Percentiles rank a stretch among this genome's conserved stretches.
Evolutionary conservation across 2,329 filamentous ascomycete genomes (phyloP).

Genomic region (Paecilomyces sp.): DNA sequence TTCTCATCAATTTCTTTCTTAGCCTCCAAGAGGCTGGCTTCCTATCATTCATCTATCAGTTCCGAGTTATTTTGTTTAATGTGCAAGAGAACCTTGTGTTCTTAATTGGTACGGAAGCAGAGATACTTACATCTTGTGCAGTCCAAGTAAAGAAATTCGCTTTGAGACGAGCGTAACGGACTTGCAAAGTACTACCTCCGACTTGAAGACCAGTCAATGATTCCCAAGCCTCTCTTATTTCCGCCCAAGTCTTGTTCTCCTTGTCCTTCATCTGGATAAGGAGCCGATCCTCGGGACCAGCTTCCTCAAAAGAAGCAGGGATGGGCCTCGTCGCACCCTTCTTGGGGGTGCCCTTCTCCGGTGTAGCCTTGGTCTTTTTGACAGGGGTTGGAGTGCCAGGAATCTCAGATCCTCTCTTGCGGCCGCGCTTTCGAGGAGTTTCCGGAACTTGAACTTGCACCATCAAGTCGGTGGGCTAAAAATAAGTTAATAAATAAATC

Average conservation of each 20-base stretch:
- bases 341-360: slow-evolving; percentile 5
- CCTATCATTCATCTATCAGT: slow-evolving; percentile 12
- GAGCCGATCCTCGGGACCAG: slow-evolving; percentile 15
- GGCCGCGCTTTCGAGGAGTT: slow-evolving; percentile 15
- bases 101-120: not conserved
- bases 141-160: slow-evolving; percentile 30
- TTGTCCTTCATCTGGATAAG: slow-evolving; percentile 22
- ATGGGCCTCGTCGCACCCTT: slow-evolving; percentile 6
- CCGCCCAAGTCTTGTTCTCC: slow-evolving; percentile 15
- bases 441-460: not conserved
- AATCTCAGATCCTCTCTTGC: slow-evolving; percentile 8
- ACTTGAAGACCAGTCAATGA: slow-evolving; percentile 22
- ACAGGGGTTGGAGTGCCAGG: slow-evolving; percentile 1
- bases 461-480: not conserved
- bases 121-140: slow-evolving; percentile 25
- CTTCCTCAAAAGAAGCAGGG: slow-evolving; percentile 14
- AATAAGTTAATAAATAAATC: too few species aligned
- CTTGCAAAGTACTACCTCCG: slow-evolving; percentile 27
- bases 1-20: slow-evolving; percentile 34
- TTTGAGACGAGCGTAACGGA: slow-evolving; percentile 32
- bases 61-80: not conserved
- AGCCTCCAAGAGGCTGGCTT: slow-evolving; percentile 20
- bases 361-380: slow-evolving; percentile 8
- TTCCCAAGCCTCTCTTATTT: slow-evolving; percentile 18
- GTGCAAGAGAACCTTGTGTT: not conserved